phyloP scores from a whole-genome alignment of 2,329 filamentous ascomycete species.

The Zymoseptoria brevis region DNA sequence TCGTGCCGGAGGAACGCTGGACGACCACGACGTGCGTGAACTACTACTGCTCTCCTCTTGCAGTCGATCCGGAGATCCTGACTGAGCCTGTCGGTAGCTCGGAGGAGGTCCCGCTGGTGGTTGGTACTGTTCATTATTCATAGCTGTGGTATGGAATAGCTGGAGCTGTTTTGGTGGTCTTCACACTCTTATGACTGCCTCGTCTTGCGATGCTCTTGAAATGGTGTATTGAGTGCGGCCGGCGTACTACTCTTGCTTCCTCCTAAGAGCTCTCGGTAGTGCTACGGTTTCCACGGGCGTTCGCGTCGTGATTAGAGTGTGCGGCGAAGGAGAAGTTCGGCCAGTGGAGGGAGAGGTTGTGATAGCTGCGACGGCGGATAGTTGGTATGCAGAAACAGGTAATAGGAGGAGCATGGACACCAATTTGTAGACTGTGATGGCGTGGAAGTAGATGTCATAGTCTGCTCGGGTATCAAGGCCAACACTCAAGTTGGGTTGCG shows the following conservation, averaged over 20 bases:
- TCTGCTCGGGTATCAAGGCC: not conserved
- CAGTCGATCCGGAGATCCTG: conserved; percentile 5
- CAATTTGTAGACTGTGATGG: not conserved
- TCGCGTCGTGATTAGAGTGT: conserved; percentile 7
- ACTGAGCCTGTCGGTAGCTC: conserved; percentile 13
- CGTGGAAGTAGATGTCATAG: not conserved
- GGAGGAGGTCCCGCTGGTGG: conserved; percentile 14
- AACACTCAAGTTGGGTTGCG: no score
- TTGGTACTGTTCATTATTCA: conserved; percentile 13
- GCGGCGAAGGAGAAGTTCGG: conserved; percentile 21
- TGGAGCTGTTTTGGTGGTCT: conserved; percentile 9
- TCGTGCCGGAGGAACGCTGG: conserved; percentile 3
- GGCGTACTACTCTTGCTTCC: not conserved
- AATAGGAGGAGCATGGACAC: conserved; percentile 1
- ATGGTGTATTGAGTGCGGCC: not conserved
- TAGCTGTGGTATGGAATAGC: conserved; percentile 3
- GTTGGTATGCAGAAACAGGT: conserved; percentile 11
- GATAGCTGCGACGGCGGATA: not conserved
- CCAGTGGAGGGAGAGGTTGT: conserved; percentile 11
- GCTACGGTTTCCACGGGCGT: not conserved
- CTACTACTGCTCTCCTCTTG: conserved; percentile 4
- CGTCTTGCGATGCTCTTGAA: not conserved
- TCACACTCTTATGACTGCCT: conserved; percentile 6
- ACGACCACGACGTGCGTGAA: not conserved
- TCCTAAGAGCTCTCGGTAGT: not conserved